Conservation (phyloP, 2,329 filamentous ascomycete species). For the Alternaria hordeiaustralica region DNA sequence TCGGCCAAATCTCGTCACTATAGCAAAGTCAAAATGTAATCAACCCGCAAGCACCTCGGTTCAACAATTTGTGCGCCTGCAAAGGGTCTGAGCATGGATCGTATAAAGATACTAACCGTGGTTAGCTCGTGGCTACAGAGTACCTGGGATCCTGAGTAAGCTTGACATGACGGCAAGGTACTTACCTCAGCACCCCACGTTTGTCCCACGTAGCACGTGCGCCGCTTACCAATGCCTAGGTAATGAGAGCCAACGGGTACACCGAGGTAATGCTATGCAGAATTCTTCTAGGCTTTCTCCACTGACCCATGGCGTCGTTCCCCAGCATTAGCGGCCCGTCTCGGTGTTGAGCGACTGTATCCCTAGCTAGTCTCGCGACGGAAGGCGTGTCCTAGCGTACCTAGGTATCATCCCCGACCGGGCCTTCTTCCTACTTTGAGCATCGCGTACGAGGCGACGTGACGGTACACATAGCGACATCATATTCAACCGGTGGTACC, state of each 20-base stretch:
- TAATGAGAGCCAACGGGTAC: not conserved
- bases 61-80: not conserved
- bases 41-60: not conserved
- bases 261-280: not conserved
- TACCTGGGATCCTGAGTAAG: not conserved
- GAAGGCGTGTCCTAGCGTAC: not conserved
- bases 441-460: not conserved
- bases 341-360: not conserved
- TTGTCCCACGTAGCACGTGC: not conserved
- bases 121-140: not conserved
- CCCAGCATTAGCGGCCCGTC: not conserved
- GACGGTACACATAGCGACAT: not conserved
- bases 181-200: not conserved
- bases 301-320: not conserved
- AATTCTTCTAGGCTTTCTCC: not conserved
- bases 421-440: not conserved
- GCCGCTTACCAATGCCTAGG: not conserved
- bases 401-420: not conserved
- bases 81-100: not conserved
- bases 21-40: not conserved
- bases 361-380: not conserved
- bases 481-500: not conserved
- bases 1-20: not conserved
- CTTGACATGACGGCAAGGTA: not conserved
- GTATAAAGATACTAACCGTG: not conserved